Evolutionary conservation across 306 rosid genomes (phyloP).

Genomic region (Delonix regia): DNA sequence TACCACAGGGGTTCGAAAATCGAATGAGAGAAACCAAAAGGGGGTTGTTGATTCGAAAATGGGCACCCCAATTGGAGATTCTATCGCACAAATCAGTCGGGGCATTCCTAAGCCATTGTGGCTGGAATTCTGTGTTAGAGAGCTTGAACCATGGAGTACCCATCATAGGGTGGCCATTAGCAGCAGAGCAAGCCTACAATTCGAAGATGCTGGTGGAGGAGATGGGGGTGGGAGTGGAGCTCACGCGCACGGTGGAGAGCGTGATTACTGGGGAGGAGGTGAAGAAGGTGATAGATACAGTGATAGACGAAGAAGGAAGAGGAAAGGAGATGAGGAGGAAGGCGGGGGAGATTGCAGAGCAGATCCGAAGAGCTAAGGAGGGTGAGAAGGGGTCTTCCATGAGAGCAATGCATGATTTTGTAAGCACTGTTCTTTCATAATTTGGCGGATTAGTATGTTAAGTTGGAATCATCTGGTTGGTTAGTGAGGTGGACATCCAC

Average conservation of each 20-base stretch:
- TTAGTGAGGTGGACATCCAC: no score
- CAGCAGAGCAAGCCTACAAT: conserved; percentile 73
- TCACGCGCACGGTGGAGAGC: conserved; percentile 51
- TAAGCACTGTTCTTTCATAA: conserved; percentile 27
- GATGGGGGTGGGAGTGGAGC: conserved; percentile 63
- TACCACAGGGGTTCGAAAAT: conserved; percentile 69
- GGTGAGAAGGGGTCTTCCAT: conserved; percentile 46
- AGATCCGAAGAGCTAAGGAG: conserved; percentile 48
- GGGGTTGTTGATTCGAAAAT: conserved; percentile 60
- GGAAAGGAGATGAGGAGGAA: conserved; percentile 59
- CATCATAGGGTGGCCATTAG: conserved; percentile 77
- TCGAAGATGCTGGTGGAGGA: conserved; percentile 84
- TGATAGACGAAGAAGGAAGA: conserved; percentile 45
- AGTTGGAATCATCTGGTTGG: background rate
- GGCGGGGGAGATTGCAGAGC: conserved; percentile 42
- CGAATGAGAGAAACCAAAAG: conserved; percentile 35
- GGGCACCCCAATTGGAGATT: conserved; percentile 89
- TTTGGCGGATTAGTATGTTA: background rate
- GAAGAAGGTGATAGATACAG: conserved; percentile 56
- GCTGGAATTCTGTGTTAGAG: conserved; percentile 86
- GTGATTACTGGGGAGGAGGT: conserved; percentile 44
- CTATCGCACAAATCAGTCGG: conserved; percentile 58
- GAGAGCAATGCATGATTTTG: conserved; percentile 50
- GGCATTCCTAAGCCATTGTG: conserved; percentile 83
- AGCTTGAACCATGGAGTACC: conserved; percentile 80